These are phyloP conservation scores for Yueomyces sinensis DNA, from an alignment of 805 yeast genomes.

Conservation along the genomic window DNA sequence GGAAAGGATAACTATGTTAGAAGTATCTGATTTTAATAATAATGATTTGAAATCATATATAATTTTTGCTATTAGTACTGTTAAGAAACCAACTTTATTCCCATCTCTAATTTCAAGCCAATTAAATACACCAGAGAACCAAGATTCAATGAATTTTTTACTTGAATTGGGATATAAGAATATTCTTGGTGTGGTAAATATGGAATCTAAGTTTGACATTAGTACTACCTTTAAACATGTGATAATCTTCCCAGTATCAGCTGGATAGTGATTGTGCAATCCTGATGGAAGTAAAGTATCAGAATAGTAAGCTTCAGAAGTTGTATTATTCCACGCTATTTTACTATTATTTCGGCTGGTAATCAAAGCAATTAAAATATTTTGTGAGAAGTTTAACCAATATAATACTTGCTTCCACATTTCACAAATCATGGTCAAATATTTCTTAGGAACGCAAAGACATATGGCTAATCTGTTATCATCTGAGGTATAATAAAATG, in stretches of 20 bases:
- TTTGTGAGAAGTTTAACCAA: constrained; percentile 21
- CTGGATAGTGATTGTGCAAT: constrained; percentile 7
- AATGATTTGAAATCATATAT: constrained; percentile 14
- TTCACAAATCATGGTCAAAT: constrained; percentile 20
- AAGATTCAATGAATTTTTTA: constrained; percentile 20
- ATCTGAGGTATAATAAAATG: constrained; percentile 15
- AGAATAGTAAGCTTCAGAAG: not conserved
- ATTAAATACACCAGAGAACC: constrained; percentile 28
- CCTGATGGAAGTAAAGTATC: constrained; percentile 1
- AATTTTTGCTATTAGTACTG: constrained; percentile 17
- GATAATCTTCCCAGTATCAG: constrained; percentile 14
- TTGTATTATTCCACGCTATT: not conserved
- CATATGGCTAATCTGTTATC: constrained; percentile 23
- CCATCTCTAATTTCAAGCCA: constrained; percentile 34
- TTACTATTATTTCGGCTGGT: not conserved
- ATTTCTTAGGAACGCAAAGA: constrained; percentile 18
- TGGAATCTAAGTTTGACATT: constrained; percentile 20
- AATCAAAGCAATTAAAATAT: constrained; percentile 6
- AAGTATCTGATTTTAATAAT: constrained; percentile 20
- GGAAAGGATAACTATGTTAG: constrained; percentile 43
- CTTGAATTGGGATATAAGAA: constrained; percentile 22
- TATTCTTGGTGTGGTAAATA: constrained; percentile 25
- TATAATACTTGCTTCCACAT: constrained; percentile 20
- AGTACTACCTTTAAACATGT: constrained; percentile 18
- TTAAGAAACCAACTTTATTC: constrained; percentile 19